Evolutionary conservation across 108 stramenopile species (phyloP).

Genomic region (Cyclotella kingstonii): DNA sequence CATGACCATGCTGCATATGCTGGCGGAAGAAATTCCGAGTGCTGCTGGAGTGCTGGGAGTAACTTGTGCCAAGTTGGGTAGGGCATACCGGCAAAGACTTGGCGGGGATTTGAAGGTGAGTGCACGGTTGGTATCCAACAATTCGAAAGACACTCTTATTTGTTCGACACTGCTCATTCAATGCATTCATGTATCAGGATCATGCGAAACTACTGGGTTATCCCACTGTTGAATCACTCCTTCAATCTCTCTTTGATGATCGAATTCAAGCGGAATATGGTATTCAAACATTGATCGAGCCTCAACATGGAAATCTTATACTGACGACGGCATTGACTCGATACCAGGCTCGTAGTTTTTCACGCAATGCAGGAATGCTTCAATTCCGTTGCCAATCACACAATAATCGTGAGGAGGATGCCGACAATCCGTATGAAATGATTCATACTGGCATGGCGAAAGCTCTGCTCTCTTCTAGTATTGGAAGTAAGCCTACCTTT

Average conservation of each 20-base stretch:
- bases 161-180: background rate
- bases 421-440: conserved; percentile 22
- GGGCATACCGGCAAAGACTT: conserved; percentile 38
- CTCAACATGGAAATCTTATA: conserved; percentile 41
- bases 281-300: conserved; percentile 36
- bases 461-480: background rate
- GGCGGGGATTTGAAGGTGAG: conserved; percentile 38
- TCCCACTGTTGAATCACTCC: conserved; percentile 48
- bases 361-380: conserved; percentile 54
- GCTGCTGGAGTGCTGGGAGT: conserved; percentile 11
- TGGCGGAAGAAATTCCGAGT: conserved; percentile 43
- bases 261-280: conserved; percentile 60
- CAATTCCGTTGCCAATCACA: conserved; percentile 51
- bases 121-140: background rate
- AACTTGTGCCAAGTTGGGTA: conserved; percentile 25
- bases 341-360: conserved; percentile 49
- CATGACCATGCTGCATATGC: conserved; percentile 59
- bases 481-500: conserved; percentile 2
- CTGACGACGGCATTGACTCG: conserved; percentile 54
- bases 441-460: conserved; percentile 34
- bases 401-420: conserved; percentile 9
- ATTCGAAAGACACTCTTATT: background rate
- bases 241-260: conserved; percentile 58
- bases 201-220: conserved; percentile 65
- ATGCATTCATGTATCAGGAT: conserved; percentile 7